phyloP scores from a whole-genome alignment of 257 asterid genomes.

The Striga asiatica region DNA sequence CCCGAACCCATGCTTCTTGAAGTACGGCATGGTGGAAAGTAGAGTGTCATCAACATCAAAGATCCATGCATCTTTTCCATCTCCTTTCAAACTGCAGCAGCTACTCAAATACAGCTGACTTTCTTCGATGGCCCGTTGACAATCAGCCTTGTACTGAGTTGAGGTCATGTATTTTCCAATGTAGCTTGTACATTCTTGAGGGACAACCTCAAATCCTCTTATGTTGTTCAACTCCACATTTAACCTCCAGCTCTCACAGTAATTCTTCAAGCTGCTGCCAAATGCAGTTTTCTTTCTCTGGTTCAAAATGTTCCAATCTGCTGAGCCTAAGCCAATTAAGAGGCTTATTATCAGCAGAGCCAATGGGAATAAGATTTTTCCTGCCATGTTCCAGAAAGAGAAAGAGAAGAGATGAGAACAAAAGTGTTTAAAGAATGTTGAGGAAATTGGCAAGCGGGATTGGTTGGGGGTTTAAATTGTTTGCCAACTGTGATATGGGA shows the following conservation, averaged over 20 bases:
- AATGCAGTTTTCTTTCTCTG: slow-evolving; percentile 7
- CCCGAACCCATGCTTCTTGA: slow-evolving; percentile 32
- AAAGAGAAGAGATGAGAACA: not conserved
- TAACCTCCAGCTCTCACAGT: slow-evolving; percentile 48
- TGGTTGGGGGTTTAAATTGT: not conserved
- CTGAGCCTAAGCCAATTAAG: slow-evolving; percentile 15
- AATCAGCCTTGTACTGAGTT: slow-evolving; percentile 29
- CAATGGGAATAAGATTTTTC: slow-evolving; percentile 12
- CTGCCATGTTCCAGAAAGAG: slow-evolving; percentile 17
- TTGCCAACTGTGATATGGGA: slow-evolving; percentile 15
- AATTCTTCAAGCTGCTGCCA: slow-evolving; percentile 27
- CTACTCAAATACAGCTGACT: slow-evolving; percentile 21
- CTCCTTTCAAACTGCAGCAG: slow-evolving; percentile 25
- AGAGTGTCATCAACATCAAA: slow-evolving; percentile 47
- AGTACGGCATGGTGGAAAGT: slow-evolving; percentile 33
- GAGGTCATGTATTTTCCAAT: slow-evolving; percentile 42
- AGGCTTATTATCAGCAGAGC: slow-evolving; percentile 13
- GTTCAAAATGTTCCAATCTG: slow-evolving; percentile 39
- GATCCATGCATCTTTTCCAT: slow-evolving; percentile 42
- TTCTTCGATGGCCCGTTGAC: slow-evolving; percentile 27
- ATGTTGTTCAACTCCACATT: slow-evolving; percentile 42
- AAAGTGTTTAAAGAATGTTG: not conserved
- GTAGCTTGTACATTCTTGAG: slow-evolving; percentile 27
- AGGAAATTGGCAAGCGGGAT: not conserved
- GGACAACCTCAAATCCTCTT: slow-evolving; percentile 31